A percentile compares a stretch with the other conserved stretches of the same genome.
phyloP scores from a whole-genome alignment of 2,329 filamentous ascomycete species.

The Colletotrichum ledebouriae region DNA sequence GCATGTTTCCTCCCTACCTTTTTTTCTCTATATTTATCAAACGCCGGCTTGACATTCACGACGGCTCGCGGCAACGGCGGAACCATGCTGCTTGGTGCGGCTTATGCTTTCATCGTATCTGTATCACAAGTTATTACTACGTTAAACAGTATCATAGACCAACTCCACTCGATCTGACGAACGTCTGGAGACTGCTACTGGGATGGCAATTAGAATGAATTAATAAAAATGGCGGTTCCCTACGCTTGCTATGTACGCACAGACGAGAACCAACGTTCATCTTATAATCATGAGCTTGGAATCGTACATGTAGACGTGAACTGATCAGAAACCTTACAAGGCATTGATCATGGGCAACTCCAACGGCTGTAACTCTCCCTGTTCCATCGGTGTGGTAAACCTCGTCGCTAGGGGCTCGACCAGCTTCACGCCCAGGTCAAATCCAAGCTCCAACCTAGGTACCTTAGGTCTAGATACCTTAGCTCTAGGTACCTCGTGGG shows the following conservation, averaged over 20 bases:
- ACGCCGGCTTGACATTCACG: conserved; percentile 2
- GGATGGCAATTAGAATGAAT: conserved; percentile 12
- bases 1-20: conserved; percentile 2
- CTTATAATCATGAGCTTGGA: no score
- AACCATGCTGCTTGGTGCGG: conserved; percentile 5
- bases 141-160: conserved; percentile 25
- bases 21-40: conserved; percentile 17
- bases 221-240: not conserved
- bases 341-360: no score
- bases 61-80: conserved; percentile 12
- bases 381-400: no score
- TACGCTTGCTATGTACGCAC: not conserved
- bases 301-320: no score
- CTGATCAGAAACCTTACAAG: no score
- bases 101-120: conserved; percentile 11
- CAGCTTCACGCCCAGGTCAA: no score
- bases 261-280: not conserved
- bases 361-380: no score
- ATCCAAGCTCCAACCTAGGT: no score
- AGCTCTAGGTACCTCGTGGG: no score
- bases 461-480: no score
- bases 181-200: conserved; percentile 13
- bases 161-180: conserved; percentile 33
- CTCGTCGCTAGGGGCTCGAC: no score
- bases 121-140: conserved; percentile 23